Conservation (phyloP, 441 rosid genomes). For the Hypseocharis bilobata region DNA sequence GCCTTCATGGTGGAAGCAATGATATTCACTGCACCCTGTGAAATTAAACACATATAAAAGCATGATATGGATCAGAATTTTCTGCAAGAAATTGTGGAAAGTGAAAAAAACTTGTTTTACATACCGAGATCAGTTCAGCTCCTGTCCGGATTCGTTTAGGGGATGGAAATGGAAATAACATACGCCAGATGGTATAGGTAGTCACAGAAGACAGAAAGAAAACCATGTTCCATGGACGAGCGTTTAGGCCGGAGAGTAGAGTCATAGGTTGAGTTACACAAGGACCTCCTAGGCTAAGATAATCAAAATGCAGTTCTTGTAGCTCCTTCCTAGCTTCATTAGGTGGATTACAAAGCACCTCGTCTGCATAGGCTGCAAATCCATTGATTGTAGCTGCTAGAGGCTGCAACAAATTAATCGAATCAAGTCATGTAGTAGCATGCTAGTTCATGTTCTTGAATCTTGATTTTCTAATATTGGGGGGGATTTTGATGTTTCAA, state of each 20-base stretch:
- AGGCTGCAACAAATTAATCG: conserved; percentile 9
- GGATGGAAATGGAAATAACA: conserved; percentile 22
- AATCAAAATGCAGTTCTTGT: conserved; percentile 19
- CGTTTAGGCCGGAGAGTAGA: conserved; percentile 24
- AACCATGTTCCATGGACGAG: conserved; percentile 10
- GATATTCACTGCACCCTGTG: too few species aligned
- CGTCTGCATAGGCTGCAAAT: conserved; percentile 17
- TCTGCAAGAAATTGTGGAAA: too few species aligned
- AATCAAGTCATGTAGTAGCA: too few species aligned
- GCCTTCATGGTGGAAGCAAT: too few species aligned
- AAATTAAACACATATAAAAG: too few species aligned
- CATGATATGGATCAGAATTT: too few species aligned
- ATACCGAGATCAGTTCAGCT: conserved; percentile 17
- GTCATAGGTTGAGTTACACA: conserved; percentile 16
- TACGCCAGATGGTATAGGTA: conserved; percentile 10
- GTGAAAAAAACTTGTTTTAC: too few species aligned
- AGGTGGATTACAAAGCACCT: conserved; percentile 13
- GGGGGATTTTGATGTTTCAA: too few species aligned
- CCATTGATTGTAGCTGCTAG: conserved; percentile 23
- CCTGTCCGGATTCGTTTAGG: conserved; percentile 19
- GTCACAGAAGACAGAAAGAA: conserved; percentile 15
- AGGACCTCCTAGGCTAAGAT: conserved; percentile 16
- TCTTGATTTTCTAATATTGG: too few species aligned
- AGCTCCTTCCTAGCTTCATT: conserved; percentile 16
- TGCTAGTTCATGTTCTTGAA: background rate